Conservation (phyloP, 768 basidiomycete genomes). For the Tulasnella sp. region DNA sequence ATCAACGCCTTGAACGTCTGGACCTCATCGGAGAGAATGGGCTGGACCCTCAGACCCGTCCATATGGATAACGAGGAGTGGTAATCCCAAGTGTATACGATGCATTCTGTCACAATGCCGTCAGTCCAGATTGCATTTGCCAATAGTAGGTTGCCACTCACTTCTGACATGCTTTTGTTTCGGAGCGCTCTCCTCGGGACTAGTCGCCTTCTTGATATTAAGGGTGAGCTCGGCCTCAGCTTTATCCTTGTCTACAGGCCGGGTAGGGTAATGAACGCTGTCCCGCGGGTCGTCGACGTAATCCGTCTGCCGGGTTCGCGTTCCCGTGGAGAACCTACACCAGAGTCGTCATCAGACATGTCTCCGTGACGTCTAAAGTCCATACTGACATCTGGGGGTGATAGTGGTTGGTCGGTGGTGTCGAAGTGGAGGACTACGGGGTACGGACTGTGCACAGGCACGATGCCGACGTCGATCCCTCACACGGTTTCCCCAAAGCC, state of each 20-base stretch:
- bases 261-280: conserved; percentile 81
- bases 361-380: neutral
- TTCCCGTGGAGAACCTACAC: conserved; percentile 8
- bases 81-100: conserved; percentile 99
- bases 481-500: neutral
- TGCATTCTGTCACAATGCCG: conserved; percentile 54
- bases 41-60: conserved; percentile 93
- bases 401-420: neutral
- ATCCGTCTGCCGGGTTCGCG: conserved; percentile 7
- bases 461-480: neutral
- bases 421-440: neutral
- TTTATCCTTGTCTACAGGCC: conserved; percentile 97
- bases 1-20: conserved; percentile 98
- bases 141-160: conserved; percentile 32
- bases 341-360: neutral
- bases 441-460: neutral
- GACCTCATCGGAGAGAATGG: conserved; percentile 91
- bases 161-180: conserved; percentile 99
- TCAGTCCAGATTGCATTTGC: neutral
- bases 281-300: conserved; percentile 32
- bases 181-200: conserved; percentile 86
- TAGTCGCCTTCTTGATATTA: conserved; percentile 98
- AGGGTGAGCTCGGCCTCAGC: conserved; percentile 87
- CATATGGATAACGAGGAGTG: conserved; percentile 96
- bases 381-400: neutral